A percentile compares a stretch with the other conserved stretches of the same genome.
These are phyloP conservation scores for Actinomortierella wolfii DNA, from an alignment of 371 early-diverging fungal genomes.

Conservation along the genomic window DNA sequence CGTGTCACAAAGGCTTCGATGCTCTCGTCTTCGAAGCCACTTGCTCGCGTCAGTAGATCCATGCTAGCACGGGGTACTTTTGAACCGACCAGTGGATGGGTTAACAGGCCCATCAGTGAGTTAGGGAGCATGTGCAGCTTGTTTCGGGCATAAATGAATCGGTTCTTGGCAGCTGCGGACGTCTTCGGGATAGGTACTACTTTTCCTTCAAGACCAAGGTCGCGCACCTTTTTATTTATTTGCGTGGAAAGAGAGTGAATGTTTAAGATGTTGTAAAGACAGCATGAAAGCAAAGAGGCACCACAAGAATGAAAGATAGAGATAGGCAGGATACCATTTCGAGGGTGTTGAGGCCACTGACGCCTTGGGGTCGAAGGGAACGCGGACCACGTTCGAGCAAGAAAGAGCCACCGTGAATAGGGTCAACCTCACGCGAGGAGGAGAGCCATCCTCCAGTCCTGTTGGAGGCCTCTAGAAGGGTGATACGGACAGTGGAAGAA, in stretches of 20 bases:
- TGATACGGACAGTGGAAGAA: conserved; percentile 57
- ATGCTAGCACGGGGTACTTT: conserved; percentile 56
- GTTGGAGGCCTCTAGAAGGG: conserved; percentile 72
- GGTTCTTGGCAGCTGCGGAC: conserved; percentile 78
- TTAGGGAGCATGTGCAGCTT: conserved; percentile 62
- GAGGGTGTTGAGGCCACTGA: conserved; percentile 72
- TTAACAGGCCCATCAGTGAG: conserved; percentile 27
- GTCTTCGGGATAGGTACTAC: conserved; percentile 67
- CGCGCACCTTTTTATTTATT: conserved; percentile 53
- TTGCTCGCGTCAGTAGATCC: conserved; percentile 54
- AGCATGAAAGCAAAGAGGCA: no score
- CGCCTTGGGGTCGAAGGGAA: conserved; percentile 81
- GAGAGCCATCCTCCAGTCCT: conserved; percentile 91
- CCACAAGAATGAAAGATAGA: background rate
- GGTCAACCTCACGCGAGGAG: conserved; percentile 56
- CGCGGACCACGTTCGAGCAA: conserved; percentile 90
- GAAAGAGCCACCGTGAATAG: conserved; percentile 37
- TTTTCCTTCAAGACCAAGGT: conserved; percentile 59
- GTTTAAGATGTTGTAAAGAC: background rate
- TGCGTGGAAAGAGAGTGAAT: no score
- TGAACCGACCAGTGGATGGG: conserved; percentile 32
- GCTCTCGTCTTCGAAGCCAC: conserved; percentile 71
- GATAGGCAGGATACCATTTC: conserved; percentile 67
- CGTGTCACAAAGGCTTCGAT: conserved; percentile 74
- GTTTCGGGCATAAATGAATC: conserved; percentile 78